Evolutionary conservation across 345 rosid genomes (phyloP), one percentile per base, ranked within the genome.

Genomic region (Leavenworthia alabamica): DNA sequence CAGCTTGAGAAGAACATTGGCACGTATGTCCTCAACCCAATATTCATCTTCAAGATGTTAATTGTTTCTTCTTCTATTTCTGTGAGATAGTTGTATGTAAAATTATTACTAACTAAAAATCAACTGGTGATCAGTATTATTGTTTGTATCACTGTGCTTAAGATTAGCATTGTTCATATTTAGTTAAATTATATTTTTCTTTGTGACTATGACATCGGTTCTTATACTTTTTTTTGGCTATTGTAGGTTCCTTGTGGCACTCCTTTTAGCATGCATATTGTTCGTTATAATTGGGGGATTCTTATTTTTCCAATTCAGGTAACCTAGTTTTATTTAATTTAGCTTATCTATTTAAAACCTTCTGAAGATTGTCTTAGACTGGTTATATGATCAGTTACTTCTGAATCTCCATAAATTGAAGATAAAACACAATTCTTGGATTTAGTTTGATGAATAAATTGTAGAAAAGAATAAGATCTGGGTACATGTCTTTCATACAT

Each of bases 1-100:
- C 95, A 86, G 72, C 72, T 92, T 19, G 98, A 92, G 83, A 82
- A 84, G 78, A 92, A 92, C 77, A 78, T 92, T 61, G 89, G 89
- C 69, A 83, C 85, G 98, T 92, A 82, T 79, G 98, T 78, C 22
- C 43, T 56, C 2, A 64, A 50, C 49, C 27, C 62, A 6, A n/a
- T 54, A 39, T 20, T 46, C 14, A 12, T 23, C 20, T 17, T 17
- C 43, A 24, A 5, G 7, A 29, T 53, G 14, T 3, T 46, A 48
- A 10, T 37, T 33, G 27, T 19, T 29, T 26, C 3, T 36, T 12
- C 15, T 50, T 60, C 8, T 52, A 9, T 32, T 31, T 46, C 47
- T 45, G 12, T 56, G 26, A 36, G 41, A 39, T 39, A 13, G 23
- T n/a, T 53, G 14, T 60, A 12, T 50, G 15, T 43, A 16, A 20